Evolutionary conservation across 495 filamentous ascomycete genomes (phyloP).

Genomic region (Hypoxylon perforatum): DNA sequence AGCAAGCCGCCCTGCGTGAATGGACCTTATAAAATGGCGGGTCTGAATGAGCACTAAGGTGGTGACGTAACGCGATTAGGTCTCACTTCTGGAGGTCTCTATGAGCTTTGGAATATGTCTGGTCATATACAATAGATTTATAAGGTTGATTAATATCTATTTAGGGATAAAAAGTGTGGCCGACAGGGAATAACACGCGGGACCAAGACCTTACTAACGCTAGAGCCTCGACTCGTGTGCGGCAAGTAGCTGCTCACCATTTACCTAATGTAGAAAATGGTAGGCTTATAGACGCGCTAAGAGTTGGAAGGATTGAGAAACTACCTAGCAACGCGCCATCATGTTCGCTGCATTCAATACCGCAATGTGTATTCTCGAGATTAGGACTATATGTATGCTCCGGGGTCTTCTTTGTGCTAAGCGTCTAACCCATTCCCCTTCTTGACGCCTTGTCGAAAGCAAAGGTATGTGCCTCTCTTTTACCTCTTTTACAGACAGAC

Average conservation of each 20-base stretch:
- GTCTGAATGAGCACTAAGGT: too few species aligned
- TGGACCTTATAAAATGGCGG: too few species aligned
- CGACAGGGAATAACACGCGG: not conserved
- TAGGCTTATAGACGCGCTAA: too few species aligned
- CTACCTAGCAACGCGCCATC: too few species aligned
- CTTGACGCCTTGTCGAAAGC: constrained; percentile 20
- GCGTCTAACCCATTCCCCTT: not conserved
- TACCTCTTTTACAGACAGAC: constrained; percentile 5
- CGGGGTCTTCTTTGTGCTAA: not conserved
- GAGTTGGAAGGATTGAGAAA: too few species aligned
- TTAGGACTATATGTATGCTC: not conserved
- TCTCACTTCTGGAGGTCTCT: too few species aligned
- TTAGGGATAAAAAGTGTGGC: constrained; percentile 1
- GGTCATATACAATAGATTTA: not conserved
- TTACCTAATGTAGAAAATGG: too few species aligned
- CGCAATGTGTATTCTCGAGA: not conserved
- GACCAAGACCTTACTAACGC: not conserved
- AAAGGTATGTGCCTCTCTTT: not conserved
- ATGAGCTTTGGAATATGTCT: too few species aligned
- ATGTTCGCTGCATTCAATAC: too few species aligned
- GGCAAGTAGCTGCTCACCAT: too few species aligned
- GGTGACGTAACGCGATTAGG: too few species aligned
- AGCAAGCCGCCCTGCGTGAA: too few species aligned
- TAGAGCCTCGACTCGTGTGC: not conserved
- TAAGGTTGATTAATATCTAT: not conserved